These are phyloP conservation scores for Anthracocystis panici-leucophaei DNA, from an alignment of 1,284 basidiomycete genomes.

Conservation along the genomic window DNA sequence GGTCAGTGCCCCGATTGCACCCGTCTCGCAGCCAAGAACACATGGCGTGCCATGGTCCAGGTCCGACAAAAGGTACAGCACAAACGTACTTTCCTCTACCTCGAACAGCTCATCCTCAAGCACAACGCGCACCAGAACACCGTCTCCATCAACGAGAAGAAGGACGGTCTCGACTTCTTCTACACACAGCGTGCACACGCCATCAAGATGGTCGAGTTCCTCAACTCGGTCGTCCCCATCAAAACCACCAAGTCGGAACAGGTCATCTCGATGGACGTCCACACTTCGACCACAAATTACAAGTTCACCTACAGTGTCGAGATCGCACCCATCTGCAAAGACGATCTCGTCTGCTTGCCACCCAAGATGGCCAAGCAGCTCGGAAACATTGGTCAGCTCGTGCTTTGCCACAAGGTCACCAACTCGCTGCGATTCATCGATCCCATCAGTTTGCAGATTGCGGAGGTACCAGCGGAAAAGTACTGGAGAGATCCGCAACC, in stretches of 20 bases:
- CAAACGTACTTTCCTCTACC: conserved; percentile 96
- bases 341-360: conserved; percentile 93
- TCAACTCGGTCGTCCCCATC: conserved; percentile 86
- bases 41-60: conserved; percentile 97
- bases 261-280: conserved; percentile 90
- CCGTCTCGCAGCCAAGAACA: conserved; percentile 95
- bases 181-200: conserved; percentile 91
- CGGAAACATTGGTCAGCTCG: conserved; percentile 87
- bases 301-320: conserved; percentile 98
- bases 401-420: conserved; percentile 88
- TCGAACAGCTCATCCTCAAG: conserved; percentile 97
- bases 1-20: conserved; percentile 96
- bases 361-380: conserved; percentile 82
- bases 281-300: conserved; percentile 92
- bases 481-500: conserved; percentile 94
- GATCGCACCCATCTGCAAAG: conserved; percentile 96
- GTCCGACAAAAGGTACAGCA: conserved; percentile 90
- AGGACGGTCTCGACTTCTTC: conserved; percentile 96
- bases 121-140: conserved; percentile 97
- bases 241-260: conserved; percentile 91
- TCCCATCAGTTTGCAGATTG: conserved; percentile 84
- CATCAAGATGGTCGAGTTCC: conserved; percentile 97
- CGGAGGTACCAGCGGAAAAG: conserved; percentile 82
- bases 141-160: conserved; percentile 89
- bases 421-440: conserved; percentile 92